Base-by-base conservation (phyloP, 106 monocot genomes). In the Allium cepa region DNA sequence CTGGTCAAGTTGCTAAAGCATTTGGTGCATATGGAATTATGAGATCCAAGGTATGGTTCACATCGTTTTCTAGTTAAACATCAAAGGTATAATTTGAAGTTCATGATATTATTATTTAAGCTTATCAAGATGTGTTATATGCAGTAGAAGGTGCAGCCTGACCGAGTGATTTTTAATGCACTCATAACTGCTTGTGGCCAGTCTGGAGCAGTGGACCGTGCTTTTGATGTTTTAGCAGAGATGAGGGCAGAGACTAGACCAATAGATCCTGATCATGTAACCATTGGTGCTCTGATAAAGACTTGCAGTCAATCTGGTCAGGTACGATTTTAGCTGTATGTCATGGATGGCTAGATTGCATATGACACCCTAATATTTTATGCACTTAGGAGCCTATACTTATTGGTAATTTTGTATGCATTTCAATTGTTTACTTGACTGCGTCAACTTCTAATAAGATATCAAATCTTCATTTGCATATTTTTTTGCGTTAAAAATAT, bases 11-110 rank as follows among this genome's bases (percentile, higher is more conserved):
- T 17, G 88, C 96, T 26, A 96, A 96, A 84, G 96, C 96, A 67
- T 96, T 96, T 80, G 96, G 96, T 80, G 96, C 88, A 53, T 96
- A 96, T 76, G 96, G 96, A 71, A 96, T 96, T 67, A 83, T 96
- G 92, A 85, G 88, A 75, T 91, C 96, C 11, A 96, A 96, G 91
- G 94, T 94, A 73, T 72, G 36, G 11, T 47, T 57, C 13, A 52
- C 17, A 63, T 49, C 50, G 75, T 68, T 72, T 17, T 8, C 17
- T 66, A 51, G 26, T 52, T 26, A 11, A 47, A 46, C 49, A 58
- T 59, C 47, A 14, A 51, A 15, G 46, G 8, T 26, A 51, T 17
- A 10, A 49, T 46, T 64, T 62, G 11, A 62, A 36, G 48, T 66
- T 68, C 53, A 28, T 45, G 14, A 67, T 22, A 56, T 17, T 69